Evolutionary conservation across 2,329 filamentous ascomycete species (phyloP), one percentile per base, ranked within the genome.

Genomic region (Atkinsonella texensis): DNA sequence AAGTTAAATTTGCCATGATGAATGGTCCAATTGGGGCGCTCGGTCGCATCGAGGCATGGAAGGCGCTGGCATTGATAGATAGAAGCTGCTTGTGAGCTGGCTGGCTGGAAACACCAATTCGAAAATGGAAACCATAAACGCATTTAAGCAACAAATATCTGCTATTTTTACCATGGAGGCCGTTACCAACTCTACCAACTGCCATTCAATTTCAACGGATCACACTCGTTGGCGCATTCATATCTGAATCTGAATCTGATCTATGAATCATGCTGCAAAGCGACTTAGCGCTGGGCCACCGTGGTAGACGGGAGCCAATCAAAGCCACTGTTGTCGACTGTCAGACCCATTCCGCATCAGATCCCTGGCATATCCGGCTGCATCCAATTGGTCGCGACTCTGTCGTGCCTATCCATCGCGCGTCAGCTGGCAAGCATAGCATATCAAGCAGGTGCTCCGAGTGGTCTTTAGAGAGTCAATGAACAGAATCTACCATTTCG

Each of bases 371-470:
- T 13, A n/a, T 35, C 23, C 31, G 46, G 39, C 43, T 13, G 15
- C 50, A 20, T 45, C 50, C 47, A 46, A 54, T 54, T 44, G 50
- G 50, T 50, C 50, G 49, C 46, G 43, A 43, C 42, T 33, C 28
- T 28, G 33, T 11, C 42, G 41, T 40, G 18, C 42, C 13, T 46
- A 52, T 48, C 40, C 40, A 6, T 23, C 20, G 23, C 46, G 32
- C 33, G 48, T 39, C 48, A 50, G 32, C 18, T 42, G 20, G 32
- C 9, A n/a, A 31, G 20, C 18, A n/a, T n/a, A 23, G 20, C 20
- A 44, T 31, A 10, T 31, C 12, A 17, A 43, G 41, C 46, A 43
- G 23, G 31, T 10, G 40, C 17, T n/a, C 17, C 40, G n/a, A 20
- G 18, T 42, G 47, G 39, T 41, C 11, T 12, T 18, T 28, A 18